phyloP scores from a whole-genome alignment of 208 protist genomes.

The Jaenimonas drosophilae region DNA sequence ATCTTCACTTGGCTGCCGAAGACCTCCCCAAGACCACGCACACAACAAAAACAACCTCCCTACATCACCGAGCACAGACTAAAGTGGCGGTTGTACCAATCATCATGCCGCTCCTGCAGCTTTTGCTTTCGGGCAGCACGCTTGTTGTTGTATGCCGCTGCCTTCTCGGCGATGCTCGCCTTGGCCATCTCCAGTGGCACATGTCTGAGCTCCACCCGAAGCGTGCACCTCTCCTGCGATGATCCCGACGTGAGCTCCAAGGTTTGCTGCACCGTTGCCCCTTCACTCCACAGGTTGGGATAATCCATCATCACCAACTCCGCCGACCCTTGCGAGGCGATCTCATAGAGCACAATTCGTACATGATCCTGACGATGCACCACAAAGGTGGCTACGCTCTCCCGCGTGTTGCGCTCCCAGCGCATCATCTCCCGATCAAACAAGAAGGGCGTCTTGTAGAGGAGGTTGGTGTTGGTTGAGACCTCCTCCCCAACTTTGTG shows the following conservation, averaged over 20 bases:
- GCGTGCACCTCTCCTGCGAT: slow-evolving; percentile 11
- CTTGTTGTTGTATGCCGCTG: slow-evolving; percentile 14
- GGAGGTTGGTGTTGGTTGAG: slow-evolving; percentile 8
- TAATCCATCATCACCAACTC: slow-evolving; percentile 55
- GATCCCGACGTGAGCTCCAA: slow-evolving; percentile 10
- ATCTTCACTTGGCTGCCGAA: too few relatives aligned
- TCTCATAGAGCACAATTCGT: slow-evolving; percentile 58
- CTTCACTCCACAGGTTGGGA: slow-evolving; percentile 20
- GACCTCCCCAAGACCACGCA: too few relatives aligned
- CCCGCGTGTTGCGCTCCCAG: slow-evolving; percentile 31
- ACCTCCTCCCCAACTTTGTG: slow-evolving; percentile 13
- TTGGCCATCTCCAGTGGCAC: slow-evolving; percentile 24
- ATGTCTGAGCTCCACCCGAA: slow-evolving; percentile 34
- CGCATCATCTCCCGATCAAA: slow-evolving; percentile 25
- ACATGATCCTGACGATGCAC: slow-evolving; percentile 66
- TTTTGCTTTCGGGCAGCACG: slow-evolving; percentile 4
- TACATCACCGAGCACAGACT: slow-evolving; percentile 19
- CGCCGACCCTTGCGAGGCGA: slow-evolving; percentile 40
- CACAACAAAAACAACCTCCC: too few relatives aligned
- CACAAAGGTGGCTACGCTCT: slow-evolving; percentile 27
- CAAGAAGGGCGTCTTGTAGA: slow-evolving; percentile 42
- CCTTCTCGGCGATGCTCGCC: slow-evolving; percentile 14
- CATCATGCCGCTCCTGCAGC: slow-evolving; percentile 3
- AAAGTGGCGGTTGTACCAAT: slow-evolving; percentile 16
- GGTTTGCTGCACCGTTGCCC: slow-evolving; percentile 17